Conservation (phyloP, 345 rosid species). For the Eucalyptus cloeziana region DNA sequence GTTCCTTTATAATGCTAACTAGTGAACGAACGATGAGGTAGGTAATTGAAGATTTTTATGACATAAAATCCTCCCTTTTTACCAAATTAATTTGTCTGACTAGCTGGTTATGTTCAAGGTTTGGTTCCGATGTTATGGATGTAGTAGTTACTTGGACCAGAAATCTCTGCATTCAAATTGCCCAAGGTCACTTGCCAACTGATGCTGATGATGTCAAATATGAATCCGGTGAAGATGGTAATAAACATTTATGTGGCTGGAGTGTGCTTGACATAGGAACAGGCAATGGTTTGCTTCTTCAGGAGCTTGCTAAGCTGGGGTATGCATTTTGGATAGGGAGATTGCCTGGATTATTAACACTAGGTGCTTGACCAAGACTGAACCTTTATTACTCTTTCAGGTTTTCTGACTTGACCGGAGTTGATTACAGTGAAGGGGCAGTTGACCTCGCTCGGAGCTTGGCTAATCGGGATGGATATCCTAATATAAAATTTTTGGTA, state of each 20-base stretch:
- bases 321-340: constrained; percentile 22
- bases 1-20: neutral
- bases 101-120: constrained; percentile 27
- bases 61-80: neutral
- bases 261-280: constrained; percentile 96
- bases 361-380: neutral
- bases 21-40: neutral
- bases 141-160: constrained; percentile 83
- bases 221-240: constrained; percentile 37
- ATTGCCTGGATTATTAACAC: neutral
- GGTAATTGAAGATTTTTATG: neutral
- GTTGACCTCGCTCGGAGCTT: constrained; percentile 74
- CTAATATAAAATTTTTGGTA: constrained; percentile 70
- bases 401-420: constrained; percentile 88
- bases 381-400: constrained; percentile 20
- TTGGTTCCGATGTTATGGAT: constrained; percentile 95
- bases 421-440: constrained; percentile 90
- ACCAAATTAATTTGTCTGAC: neutral
- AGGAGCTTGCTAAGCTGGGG: constrained; percentile 95
- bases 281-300: constrained; percentile 94
- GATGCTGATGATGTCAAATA: constrained; percentile 20
- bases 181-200: constrained; percentile 32
- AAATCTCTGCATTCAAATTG: constrained; percentile 55
- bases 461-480: constrained; percentile 76
- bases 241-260: constrained; percentile 63